A percentile compares a stretch with the other conserved stretches of the same genome.
Evolutionary conservation across 495 filamentous ascomycete species (phyloP).

Genomic region (Cudoniella acicularis): DNA sequence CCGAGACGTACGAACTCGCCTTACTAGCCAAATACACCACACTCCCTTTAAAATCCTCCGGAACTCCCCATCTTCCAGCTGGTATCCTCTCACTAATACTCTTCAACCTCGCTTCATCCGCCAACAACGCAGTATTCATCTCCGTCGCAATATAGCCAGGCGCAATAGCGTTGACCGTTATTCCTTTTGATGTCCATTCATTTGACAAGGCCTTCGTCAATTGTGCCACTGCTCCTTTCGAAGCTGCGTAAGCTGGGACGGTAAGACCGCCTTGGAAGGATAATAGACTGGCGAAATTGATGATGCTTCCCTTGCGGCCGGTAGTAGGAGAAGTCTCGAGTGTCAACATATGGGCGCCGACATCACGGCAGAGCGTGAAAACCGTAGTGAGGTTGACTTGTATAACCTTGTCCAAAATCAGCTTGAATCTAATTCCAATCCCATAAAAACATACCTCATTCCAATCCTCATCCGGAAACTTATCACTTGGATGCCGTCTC

Average conservation of each 20-base stretch:
- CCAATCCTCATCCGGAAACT: constrained; percentile 82
- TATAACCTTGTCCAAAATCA: constrained; percentile 49
- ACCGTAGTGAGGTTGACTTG: constrained; percentile 82
- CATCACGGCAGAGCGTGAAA: constrained; percentile 79
- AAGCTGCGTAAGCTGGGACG: constrained; percentile 86
- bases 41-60: constrained; percentile 86
- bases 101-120: constrained; percentile 61
- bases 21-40: constrained; percentile 73
- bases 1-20: constrained; percentile 77
- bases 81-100: constrained; percentile 83
- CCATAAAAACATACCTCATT: constrained; percentile 51
- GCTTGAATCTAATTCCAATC: constrained; percentile 4
- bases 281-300: constrained; percentile 82
- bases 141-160: constrained; percentile 82
- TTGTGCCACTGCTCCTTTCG: constrained; percentile 82
- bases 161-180: constrained; percentile 81
- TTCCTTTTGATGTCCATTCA: constrained; percentile 75
- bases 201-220: constrained; percentile 86
- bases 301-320: constrained; percentile 67
- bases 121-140: constrained; percentile 83
- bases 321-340: constrained; percentile 47
- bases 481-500: constrained; percentile 67
- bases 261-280: constrained; percentile 91
- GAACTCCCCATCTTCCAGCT: constrained; percentile 78
- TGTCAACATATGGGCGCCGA: constrained; percentile 77